Conservation (phyloP, 176 grass and related monocot species). For the Aegilops longissima region DNA sequence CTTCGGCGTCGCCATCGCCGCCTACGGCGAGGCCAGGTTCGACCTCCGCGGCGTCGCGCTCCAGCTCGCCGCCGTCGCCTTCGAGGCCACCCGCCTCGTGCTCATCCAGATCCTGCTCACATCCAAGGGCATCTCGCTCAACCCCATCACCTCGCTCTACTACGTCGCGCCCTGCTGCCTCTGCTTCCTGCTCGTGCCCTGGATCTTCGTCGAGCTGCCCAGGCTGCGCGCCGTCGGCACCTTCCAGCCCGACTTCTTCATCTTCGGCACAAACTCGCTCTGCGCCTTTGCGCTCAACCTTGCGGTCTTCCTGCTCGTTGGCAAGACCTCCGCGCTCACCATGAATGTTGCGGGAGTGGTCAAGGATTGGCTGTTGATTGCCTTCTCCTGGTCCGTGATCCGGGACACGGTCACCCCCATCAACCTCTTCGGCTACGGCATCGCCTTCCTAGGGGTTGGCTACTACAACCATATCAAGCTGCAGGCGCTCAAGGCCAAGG, state of each 20-base stretch:
- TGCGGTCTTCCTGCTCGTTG: constrained; percentile 87
- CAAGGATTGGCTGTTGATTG: constrained; percentile 95
- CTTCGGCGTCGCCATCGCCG: constrained; percentile 91
- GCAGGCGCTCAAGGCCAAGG: constrained; percentile 85
- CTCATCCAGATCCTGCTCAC: constrained; percentile 99
- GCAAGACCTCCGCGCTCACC: constrained; percentile 94
- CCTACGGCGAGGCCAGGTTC: constrained; percentile 93
- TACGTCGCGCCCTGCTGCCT: constrained; percentile 92
- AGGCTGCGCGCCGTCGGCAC: constrained; percentile 46
- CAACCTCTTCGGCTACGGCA: constrained; percentile 90
- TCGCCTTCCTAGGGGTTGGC: constrained; percentile 80
- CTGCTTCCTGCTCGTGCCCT: constrained; percentile 75
- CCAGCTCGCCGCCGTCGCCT: constrained; percentile 81
- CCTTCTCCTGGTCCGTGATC: constrained; percentile 98
- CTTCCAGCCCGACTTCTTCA: constrained; percentile 78
- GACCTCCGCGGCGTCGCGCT: constrained; percentile 67
- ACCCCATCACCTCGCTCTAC: constrained; percentile 95
- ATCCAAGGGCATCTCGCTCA: constrained; percentile 91
- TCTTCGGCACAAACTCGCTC: constrained; percentile 87
- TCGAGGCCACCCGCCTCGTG: constrained; percentile 86
- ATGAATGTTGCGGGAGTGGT: constrained; percentile 97
- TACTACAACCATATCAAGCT: constrained; percentile 96
- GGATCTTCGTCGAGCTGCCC: constrained; percentile 81
- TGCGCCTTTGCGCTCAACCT: constrained; percentile 96
- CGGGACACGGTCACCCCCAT: constrained; percentile 77